Conservation (phyloP, 306 rosid genomes). For the Malus sieversii region DNA sequence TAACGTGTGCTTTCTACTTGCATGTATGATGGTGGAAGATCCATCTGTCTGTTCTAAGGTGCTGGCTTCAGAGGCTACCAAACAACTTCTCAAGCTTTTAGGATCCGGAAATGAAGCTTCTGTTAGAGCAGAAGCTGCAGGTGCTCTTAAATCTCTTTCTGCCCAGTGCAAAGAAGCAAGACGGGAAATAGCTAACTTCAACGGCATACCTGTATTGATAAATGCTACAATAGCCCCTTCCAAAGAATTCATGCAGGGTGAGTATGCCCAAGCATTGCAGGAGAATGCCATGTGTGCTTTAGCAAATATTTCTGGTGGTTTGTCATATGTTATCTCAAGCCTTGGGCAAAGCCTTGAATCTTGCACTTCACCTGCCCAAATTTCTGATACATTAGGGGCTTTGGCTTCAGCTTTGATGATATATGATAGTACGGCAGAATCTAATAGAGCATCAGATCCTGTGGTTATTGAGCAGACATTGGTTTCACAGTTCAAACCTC, state of each 20-base stretch:
- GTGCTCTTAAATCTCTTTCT: slow-evolving; percentile 91
- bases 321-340: slow-evolving; percentile 89
- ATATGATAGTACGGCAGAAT: slow-evolving; percentile 80
- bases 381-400: slow-evolving; percentile 95
- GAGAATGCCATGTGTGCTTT: slow-evolving; percentile 99
- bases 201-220: slow-evolving; percentile 91
- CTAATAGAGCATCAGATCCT: slow-evolving; percentile 82
- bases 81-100: slow-evolving; percentile 81
- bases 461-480: slow-evolving; percentile 67
- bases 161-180: slow-evolving; percentile 92
- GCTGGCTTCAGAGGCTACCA: slow-evolving; percentile 70
- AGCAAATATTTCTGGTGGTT: slow-evolving; percentile 97
- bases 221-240: slow-evolving; percentile 99
- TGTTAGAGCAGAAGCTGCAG: slow-evolving; percentile 98
- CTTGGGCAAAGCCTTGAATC: slow-evolving; percentile 99
- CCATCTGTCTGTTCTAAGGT: slow-evolving; percentile 77
- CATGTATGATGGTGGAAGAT: slow-evolving; percentile 90
- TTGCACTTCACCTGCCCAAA: slow-evolving; percentile 77
- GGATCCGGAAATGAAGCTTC: slow-evolving; percentile 89
- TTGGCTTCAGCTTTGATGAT: slow-evolving; percentile 99
- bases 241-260: slow-evolving; percentile 98
- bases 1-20: slow-evolving; percentile 89
- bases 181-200: slow-evolving; percentile 76
- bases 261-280: slow-evolving; percentile 93
- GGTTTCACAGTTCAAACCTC: slow-evolving; percentile 71